These are phyloP conservation scores for Rugonectria rugulosa DNA, from an alignment of 2,329 filamentous ascomycete species.

Conservation along the genomic window DNA sequence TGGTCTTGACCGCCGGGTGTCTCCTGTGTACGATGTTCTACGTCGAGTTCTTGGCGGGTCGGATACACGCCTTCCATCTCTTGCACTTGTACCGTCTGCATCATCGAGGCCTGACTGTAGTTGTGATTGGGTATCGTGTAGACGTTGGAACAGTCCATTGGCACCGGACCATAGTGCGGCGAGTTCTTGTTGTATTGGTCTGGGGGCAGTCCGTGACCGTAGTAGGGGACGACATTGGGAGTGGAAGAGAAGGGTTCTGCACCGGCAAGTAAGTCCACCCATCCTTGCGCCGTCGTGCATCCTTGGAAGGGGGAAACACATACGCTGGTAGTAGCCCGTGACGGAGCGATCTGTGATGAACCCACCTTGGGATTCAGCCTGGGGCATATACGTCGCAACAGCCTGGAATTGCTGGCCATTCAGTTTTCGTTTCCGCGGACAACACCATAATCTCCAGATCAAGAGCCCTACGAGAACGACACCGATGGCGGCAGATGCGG, in stretches of 20 bases:
- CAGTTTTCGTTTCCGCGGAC: conserved; percentile 31
- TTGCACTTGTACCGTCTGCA: background rate
- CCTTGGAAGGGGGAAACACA: too few relatives aligned
- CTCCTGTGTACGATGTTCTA: background rate
- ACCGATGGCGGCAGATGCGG: conserved; percentile 25
- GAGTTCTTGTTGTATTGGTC: background rate
- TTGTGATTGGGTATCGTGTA: background rate
- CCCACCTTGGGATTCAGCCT: background rate
- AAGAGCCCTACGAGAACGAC: conserved; percentile 24
- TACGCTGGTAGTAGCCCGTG: background rate
- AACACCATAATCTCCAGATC: conserved; percentile 35
- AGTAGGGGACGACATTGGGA: background rate
- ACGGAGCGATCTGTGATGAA: background rate
- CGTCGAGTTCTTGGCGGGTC: background rate
- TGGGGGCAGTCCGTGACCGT: too few relatives aligned
- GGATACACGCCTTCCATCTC: background rate
- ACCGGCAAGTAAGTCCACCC: background rate
- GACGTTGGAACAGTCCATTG: background rate
- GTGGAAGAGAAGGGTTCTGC: background rate
- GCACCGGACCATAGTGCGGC: background rate
- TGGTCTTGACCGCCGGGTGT: too few relatives aligned
- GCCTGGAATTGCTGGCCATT: conserved; percentile 15
- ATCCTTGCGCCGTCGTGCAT: too few relatives aligned
- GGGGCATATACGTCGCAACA: conserved; percentile 4
- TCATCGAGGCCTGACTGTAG: background rate